A percentile compares a stretch with the other conserved stretches of the same genome.
Evolutionary conservation across 306 rosid species (phyloP).

Genomic region (Trifolium dubium): DNA sequence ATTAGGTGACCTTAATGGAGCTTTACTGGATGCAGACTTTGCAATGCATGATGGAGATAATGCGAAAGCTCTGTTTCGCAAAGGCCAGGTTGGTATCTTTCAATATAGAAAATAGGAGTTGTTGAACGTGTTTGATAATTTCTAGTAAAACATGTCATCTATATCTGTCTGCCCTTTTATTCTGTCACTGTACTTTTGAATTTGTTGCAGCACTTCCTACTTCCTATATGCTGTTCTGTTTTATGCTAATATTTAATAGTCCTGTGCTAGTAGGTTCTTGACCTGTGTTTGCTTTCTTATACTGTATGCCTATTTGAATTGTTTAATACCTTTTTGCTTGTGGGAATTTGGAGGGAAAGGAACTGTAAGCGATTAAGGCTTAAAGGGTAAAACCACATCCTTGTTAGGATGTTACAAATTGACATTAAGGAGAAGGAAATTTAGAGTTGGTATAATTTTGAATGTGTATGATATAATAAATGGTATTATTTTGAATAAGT

Average conservation of each 20-base stretch:
- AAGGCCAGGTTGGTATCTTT: conserved; percentile 59
- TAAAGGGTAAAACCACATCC: not conserved
- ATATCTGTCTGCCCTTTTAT: conserved; percentile 1
- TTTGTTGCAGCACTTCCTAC: conserved; percentile 12
- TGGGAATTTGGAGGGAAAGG: not conserved
- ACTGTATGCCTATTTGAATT: conserved; percentile 26
- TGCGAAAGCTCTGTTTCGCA: conserved; percentile 60
- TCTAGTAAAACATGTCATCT: conserved; percentile 33
- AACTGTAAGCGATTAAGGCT: not conserved
- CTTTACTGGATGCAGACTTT: conserved; percentile 57
- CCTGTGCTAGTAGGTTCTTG: conserved; percentile 18
- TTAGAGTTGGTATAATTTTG: not conserved
- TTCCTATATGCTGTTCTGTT: not conserved
- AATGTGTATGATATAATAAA: not conserved
- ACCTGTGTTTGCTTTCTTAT: conserved; percentile 10
- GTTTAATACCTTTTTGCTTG: not conserved
- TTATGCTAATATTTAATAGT: conserved; percentile 7
- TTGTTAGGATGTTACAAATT: conserved; percentile 10
- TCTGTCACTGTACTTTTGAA: not conserved
- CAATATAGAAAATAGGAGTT: conserved; percentile 24
- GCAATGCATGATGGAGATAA: conserved; percentile 63
- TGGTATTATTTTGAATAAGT: too few species aligned
- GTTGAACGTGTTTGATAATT: conserved; percentile 14
- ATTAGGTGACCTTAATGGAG: conserved; percentile 58
- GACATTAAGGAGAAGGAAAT: not conserved